Evolutionary conservation across 768 basidiomycete genomes (phyloP).

Genomic region (Podaxis sp.): DNA sequence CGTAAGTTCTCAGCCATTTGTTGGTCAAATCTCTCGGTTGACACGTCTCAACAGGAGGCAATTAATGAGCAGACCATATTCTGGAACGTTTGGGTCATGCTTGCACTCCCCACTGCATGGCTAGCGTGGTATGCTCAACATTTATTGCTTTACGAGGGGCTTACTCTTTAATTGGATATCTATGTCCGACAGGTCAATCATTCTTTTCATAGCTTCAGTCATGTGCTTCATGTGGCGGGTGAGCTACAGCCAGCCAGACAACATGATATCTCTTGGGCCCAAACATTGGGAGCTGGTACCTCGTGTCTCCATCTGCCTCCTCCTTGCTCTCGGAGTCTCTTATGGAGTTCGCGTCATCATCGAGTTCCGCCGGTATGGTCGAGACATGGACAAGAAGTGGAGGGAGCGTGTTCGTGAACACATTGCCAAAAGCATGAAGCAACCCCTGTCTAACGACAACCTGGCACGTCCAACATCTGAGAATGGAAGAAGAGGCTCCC

Average conservation of each 20-base stretch:
- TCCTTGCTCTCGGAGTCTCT: constrained; percentile 51
- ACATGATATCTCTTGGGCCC: too few species aligned
- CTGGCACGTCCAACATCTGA: too few species aligned
- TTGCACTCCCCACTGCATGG: constrained; percentile 62
- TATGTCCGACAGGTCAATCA: neutral
- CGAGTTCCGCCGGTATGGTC: constrained; percentile 52
- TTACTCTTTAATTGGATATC: neutral
- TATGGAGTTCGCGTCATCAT: constrained; percentile 51
- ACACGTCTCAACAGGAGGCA: neutral
- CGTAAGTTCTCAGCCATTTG: neutral
- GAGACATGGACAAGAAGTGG: constrained; percentile 29
- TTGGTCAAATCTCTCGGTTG: neutral
- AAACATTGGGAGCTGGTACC: constrained; percentile 28
- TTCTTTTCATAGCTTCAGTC: constrained; percentile 10
- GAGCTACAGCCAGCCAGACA: constrained; percentile 42
- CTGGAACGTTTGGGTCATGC: constrained; percentile 69
- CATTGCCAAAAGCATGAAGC: neutral
- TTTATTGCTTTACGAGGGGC: too few species aligned
- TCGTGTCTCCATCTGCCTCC: constrained; percentile 45
- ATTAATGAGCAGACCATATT: constrained; percentile 21
- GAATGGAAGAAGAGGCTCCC: too few species aligned
- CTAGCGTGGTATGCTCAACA: constrained; percentile 46
- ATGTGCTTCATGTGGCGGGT: constrained; percentile 12
- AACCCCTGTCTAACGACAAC: too few species aligned
- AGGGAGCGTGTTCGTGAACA: constrained; percentile 19